Evolutionary conservation across 352 stramenopile species (phyloP), one percentile per base, ranked within the genome.

Genomic region (Phytopythium aichiense): DNA sequence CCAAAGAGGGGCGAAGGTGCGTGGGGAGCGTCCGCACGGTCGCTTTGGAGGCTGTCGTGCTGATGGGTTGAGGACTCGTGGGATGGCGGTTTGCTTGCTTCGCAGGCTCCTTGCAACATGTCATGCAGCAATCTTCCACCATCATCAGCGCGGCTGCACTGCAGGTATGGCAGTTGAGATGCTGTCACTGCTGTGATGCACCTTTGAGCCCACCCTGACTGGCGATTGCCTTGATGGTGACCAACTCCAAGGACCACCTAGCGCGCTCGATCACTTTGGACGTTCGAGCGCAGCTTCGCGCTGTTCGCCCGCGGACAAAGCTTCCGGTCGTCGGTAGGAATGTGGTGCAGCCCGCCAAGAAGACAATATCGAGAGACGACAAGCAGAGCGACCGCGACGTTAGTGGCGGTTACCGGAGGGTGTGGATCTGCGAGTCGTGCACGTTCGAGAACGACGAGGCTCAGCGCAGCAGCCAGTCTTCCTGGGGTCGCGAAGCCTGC

Each of bases 401-500:
- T 7, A 16, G 28, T 37, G 22, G 33, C 22, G n/a, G 72, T 18
- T 90, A 90, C 59, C 77, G 74, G 20, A 69, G 68, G 20, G 75
- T 92, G 2, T 95, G 87, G 87, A 65, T 92, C 5, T 95, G 87
- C 37, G 83, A 93, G 42, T 69, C 65, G 1, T 95, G 87, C 55
- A 94, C 87, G 2, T 79, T 89, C 30, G 86, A 92, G 45, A 94
- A 95, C 55, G 72, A 84, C 1, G 74, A 84, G 16, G 35, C 45
- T 11, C 55, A 49, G 15, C 20, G 15, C 45, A 71, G 42, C 38
- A 61, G 28, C 49, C 53, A 9, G 28, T 28, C 38, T 23, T 15
- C 30, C 9, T 43, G 50, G 25, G 63, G 68, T 4, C 60, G 67
- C 22, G 66, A 79, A 30, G 73, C 70, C 4, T 95, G 87, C 35